These are phyloP conservation scores for Alnus glutinosa DNA, from an alignment of 306 rosid genomes.

Conservation along the genomic window DNA sequence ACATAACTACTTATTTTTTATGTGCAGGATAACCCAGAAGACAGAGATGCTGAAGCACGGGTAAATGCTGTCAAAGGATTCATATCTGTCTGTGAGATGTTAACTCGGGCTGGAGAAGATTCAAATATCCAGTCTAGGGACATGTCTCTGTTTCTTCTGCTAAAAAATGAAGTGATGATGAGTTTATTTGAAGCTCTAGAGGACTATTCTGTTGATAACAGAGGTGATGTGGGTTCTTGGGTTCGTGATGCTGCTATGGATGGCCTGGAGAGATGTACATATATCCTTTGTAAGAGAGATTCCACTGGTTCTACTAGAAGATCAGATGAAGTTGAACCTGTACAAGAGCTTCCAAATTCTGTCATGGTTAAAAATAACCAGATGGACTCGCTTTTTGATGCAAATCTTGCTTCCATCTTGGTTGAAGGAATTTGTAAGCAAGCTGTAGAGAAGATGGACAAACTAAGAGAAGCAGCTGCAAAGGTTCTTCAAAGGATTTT, in stretches of 20 bases:
- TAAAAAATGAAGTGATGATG: conserved; percentile 74
- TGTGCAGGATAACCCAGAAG: conserved; percentile 80
- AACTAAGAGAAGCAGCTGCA: conserved; percentile 89
- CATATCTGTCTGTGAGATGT: conserved; percentile 78
- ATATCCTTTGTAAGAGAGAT: conserved; percentile 73
- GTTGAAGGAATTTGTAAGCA: conserved; percentile 79
- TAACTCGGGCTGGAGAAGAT: conserved; percentile 45
- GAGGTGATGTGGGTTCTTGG: conserved; percentile 99
- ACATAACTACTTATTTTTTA: conserved; percentile 9
- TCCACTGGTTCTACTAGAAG: conserved; percentile 37
- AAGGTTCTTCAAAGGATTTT: conserved; percentile 76
- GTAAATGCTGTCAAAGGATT: conserved; percentile 91
- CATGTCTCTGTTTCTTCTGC: conserved; percentile 50
- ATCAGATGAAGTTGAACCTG: conserved; percentile 37
- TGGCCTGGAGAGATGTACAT: conserved; percentile 83
- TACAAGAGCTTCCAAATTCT: conserved; percentile 34
- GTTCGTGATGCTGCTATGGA: conserved; percentile 92
- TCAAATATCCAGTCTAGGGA: conserved; percentile 36
- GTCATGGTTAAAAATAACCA: conserved; percentile 39
- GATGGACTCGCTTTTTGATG: conserved; percentile 53
- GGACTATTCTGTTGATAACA: conserved; percentile 92
- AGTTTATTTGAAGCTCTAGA: conserved; percentile 78
- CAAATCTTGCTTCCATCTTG: conserved; percentile 65
- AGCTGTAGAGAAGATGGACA: conserved; percentile 97
- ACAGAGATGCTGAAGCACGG: conserved; percentile 95